These are phyloP conservation scores for Heliamphora exappendiculata DNA, from an alignment of 148 eudicot species.

Conservation along the genomic window DNA sequence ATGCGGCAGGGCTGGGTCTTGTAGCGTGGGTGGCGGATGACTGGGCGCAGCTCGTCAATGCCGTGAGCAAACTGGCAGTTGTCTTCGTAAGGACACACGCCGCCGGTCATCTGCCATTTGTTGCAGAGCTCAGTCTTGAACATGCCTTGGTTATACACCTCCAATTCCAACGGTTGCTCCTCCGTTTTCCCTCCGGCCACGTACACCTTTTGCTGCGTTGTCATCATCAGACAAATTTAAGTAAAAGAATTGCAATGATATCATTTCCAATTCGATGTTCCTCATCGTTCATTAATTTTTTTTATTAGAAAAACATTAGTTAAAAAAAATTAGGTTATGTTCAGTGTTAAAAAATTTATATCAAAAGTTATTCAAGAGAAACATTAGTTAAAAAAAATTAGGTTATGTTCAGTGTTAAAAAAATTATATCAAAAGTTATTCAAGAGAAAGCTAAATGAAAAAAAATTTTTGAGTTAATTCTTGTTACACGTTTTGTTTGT, in stretches of 20 bases:
- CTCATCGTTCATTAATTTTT: not conserved
- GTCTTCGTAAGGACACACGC: slow-evolving; percentile 53
- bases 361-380: no score
- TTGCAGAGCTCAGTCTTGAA: slow-evolving; percentile 75
- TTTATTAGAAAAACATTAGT: no score
- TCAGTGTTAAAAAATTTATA: no score
- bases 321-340: no score
- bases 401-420: no score
- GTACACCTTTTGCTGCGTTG: slow-evolving; percentile 53
- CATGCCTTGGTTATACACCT: slow-evolving; percentile 71
- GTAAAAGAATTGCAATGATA: not conserved
- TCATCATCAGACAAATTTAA: not conserved
- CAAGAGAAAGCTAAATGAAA: no score
- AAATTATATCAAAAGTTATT: no score
- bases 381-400: no score
- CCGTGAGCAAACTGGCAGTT: slow-evolving; percentile 76
- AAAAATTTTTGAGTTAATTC: no score
- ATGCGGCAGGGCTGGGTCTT: slow-evolving; percentile 78
- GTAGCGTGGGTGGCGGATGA: slow-evolving; percentile 78
- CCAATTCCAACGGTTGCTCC: slow-evolving; percentile 46
- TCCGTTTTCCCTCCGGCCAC: slow-evolving; percentile 48
- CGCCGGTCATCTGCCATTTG: slow-evolving; percentile 75
- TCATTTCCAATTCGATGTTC: no score
- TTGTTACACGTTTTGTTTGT: no score
- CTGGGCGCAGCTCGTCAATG: slow-evolving; percentile 58